Conservation (phyloP, 2,329 filamentous ascomycete genomes). For the Neospermospora avenae region DNA sequence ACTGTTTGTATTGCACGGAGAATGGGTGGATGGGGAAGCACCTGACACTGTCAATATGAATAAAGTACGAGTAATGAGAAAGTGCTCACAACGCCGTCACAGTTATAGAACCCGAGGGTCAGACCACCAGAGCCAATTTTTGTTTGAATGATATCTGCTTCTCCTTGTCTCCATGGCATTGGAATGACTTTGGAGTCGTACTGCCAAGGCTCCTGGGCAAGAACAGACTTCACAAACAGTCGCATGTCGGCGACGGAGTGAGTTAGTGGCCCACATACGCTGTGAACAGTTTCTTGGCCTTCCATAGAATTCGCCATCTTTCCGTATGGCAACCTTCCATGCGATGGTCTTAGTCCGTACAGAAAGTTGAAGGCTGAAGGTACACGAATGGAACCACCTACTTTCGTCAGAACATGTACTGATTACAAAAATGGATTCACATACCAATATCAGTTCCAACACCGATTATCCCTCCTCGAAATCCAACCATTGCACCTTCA, state of each 20-base stretch:
- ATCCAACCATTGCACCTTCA: conserved; percentile 30
- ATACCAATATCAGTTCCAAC: conserved; percentile 32
- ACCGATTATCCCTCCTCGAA: conserved; percentile 29
- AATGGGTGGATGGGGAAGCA: conserved; percentile 38
- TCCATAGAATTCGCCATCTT: conserved; percentile 37
- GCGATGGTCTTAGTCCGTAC: conserved; percentile 38
- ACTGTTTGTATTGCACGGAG: conserved; percentile 35
- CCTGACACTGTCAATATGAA: conserved; percentile 16
- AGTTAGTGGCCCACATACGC: conserved; percentile 34
- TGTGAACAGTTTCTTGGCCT: conserved; percentile 42
- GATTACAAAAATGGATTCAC: not conserved
- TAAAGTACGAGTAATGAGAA: not conserved
- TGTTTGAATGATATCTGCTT: conserved; percentile 33
- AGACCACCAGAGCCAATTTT: conserved; percentile 37
- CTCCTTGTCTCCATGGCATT: conserved; percentile 37
- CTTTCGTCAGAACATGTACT: not conserved
- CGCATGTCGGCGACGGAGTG: conserved; percentile 40
- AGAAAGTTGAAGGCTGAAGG: conserved; percentile 36
- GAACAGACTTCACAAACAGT: conserved; percentile 36
- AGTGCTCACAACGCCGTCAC: conserved; percentile 34
- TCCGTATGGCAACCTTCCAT: conserved; percentile 33
- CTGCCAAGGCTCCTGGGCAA: conserved; percentile 36
- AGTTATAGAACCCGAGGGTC: conserved; percentile 37
- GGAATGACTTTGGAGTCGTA: conserved; percentile 39
- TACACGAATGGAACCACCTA: conserved; percentile 36